Evolutionary conservation across 805 yeast species (phyloP).

Genomic region (Candida golubevii): DNA sequence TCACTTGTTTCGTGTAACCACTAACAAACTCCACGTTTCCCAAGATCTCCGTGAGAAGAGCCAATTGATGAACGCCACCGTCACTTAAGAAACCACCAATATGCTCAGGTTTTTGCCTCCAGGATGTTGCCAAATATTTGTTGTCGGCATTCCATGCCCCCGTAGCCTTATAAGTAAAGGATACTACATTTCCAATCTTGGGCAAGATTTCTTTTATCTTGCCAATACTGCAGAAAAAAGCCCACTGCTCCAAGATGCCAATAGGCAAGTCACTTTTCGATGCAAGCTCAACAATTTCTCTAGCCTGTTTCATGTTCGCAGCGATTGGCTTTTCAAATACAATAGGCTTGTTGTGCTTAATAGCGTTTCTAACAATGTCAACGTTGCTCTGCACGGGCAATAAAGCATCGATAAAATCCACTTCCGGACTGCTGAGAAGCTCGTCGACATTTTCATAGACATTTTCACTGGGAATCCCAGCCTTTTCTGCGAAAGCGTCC

Average conservation of each 20-base stretch:
- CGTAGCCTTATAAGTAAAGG: conserved; percentile 69
- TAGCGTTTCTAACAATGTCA: conserved; percentile 63
- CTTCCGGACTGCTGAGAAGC: conserved; percentile 59
- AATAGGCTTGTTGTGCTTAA: conserved; percentile 72
- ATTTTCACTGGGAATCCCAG: conserved; percentile 46
- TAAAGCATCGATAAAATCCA: conserved; percentile 78
- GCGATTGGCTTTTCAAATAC: conserved; percentile 91
- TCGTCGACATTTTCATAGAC: conserved; percentile 61
- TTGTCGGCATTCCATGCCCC: conserved; percentile 62
- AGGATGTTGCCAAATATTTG: conserved; percentile 64
- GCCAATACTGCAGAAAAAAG: conserved; percentile 58
- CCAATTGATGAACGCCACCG: conserved; percentile 96
- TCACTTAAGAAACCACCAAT: conserved; percentile 90
- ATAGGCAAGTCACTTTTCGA: conserved; percentile 62
- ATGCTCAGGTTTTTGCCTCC: conserved; percentile 91
- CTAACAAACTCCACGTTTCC: conserved; percentile 70
- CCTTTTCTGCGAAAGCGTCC: conserved; percentile 63
- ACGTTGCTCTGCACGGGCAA: conserved; percentile 84
- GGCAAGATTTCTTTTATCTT: conserved; percentile 53
- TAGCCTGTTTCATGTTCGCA: conserved; percentile 76
- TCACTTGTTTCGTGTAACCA: conserved; percentile 74
- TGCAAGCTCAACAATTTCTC: conserved; percentile 67
- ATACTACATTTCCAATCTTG: conserved; percentile 67
- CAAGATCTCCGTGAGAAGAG: conserved; percentile 74
- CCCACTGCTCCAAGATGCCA: conserved; percentile 83